A percentile compares a stretch with the other conserved stretches of the same genome.
These are phyloP conservation scores for Eugenia klotzschiana DNA, from an alignment of 441 rosid species.

Conservation along the genomic window DNA sequence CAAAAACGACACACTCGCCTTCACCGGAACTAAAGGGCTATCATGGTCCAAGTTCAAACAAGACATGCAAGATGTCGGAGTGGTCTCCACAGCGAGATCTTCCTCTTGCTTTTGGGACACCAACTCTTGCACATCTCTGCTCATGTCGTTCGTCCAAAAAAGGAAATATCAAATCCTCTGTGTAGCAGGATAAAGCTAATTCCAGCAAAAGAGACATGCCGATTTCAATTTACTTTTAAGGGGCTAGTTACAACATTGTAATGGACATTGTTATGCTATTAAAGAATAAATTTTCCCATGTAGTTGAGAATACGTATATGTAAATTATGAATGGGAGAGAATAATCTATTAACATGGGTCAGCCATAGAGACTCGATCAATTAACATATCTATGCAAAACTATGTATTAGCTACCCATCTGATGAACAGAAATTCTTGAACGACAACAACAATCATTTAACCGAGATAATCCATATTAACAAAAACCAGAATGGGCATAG, in stretches of 20 bases:
- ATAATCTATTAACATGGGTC: not conserved
- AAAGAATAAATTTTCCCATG: not conserved
- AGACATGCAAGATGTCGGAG: conserved; percentile 28
- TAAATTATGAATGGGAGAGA: not conserved
- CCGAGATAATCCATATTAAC: not conserved
- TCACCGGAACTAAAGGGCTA: conserved; percentile 24
- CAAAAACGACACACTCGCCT: conserved; percentile 23
- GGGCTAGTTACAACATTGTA: not conserved
- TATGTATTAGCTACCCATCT: not conserved
- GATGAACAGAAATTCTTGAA: not conserved
- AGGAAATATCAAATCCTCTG: not conserved
- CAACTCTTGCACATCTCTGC: conserved; percentile 36
- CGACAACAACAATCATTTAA: not conserved
- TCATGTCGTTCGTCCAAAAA: not conserved
- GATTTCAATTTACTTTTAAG: not conserved
- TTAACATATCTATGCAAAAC: not conserved
- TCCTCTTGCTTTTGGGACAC: conserved; percentile 36
- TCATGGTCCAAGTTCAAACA: conserved; percentile 27
- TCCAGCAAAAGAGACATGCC: not conserved
- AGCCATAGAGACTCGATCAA: not conserved
- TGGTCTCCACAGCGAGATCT: conserved; percentile 16
- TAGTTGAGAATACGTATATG: not conserved
- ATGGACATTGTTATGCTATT: not conserved
- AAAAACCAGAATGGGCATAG: not conserved
- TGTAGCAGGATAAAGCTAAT: not conserved